Percentiles rank a stretch among this genome's conserved stretches.
phyloP scores from a whole-genome alignment of 805 yeast genomes.

The Kluyveromyces nonfermentans region DNA sequence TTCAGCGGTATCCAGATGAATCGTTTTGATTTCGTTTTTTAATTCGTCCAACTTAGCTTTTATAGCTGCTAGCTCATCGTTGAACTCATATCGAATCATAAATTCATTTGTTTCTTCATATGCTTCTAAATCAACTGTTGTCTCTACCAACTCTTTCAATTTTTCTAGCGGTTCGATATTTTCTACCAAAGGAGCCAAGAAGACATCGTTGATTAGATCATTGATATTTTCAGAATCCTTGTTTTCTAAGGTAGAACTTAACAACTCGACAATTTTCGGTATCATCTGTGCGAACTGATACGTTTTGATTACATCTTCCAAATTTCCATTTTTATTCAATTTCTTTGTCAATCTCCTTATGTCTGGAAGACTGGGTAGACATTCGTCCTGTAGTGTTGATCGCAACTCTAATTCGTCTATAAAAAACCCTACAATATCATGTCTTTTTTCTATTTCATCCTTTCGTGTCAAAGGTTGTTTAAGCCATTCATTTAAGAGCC shows the following conservation, averaged over 20 bases:
- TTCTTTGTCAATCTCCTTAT: slow-evolving; percentile 66
- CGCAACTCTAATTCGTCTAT: slow-evolving; percentile 63
- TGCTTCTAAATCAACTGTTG: slow-evolving; percentile 82
- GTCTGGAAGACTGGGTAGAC: slow-evolving; percentile 72
- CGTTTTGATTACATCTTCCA: slow-evolving; percentile 84
- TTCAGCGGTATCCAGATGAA: slow-evolving; percentile 59
- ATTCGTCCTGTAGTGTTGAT: slow-evolving; percentile 53
- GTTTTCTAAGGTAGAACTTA: slow-evolving; percentile 37
- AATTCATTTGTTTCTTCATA: slow-evolving; percentile 68
- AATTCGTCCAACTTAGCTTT: slow-evolving; percentile 48
- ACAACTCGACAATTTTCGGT: slow-evolving; percentile 54
- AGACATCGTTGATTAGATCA: slow-evolving; percentile 37
- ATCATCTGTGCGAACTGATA: slow-evolving; percentile 69
- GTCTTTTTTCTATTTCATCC: slow-evolving; percentile 55
- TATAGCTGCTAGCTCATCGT: slow-evolving; percentile 58
- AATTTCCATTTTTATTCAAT: slow-evolving; percentile 45
- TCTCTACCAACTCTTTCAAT: slow-evolving; percentile 79
- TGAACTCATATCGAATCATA: slow-evolving; percentile 83
- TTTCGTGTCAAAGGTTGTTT: slow-evolving; percentile 83
- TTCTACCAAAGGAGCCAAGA: slow-evolving; percentile 49
- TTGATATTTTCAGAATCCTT: slow-evolving; percentile 21
- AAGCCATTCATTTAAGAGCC: slow-evolving; percentile 86
- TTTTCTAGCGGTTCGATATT: slow-evolving; percentile 47
- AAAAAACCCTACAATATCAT: slow-evolving; percentile 61
- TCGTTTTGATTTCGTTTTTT: slow-evolving; percentile 43